Percentiles rank a stretch among this genome's conserved stretches.
Conservation (phyloP, 1,284 basidiomycete species). For the Leccinum griseonigrum region DNA sequence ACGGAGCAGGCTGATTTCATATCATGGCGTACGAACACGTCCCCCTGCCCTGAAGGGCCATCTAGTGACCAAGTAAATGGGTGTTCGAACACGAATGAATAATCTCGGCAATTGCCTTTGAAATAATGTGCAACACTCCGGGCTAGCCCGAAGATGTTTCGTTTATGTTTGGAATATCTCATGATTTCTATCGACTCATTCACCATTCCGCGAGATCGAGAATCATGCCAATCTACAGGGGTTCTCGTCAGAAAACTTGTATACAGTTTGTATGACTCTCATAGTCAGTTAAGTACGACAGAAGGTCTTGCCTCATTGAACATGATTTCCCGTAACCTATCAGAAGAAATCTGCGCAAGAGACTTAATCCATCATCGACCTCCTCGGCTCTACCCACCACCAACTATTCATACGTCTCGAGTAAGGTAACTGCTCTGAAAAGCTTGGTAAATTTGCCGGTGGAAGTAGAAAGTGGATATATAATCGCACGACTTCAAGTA, state of each 20-base stretch:
- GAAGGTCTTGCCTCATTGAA: slow-evolving; percentile 2
- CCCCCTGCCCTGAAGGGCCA: slow-evolving; percentile 6
- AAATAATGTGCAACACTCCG: slow-evolving; percentile 13
- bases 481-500: slow-evolving; percentile 7
- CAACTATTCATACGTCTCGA: slow-evolving; percentile 5
- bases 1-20: slow-evolving; percentile 62
- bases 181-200: neutral
- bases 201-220: neutral
- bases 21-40: slow-evolving; percentile 8
- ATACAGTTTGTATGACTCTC: neutral
- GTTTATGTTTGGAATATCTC: slow-evolving; percentile 5
- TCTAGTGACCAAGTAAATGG: slow-evolving; percentile 16
- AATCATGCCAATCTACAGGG: neutral
- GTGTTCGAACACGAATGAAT: slow-evolving; percentile 22
- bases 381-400: slow-evolving; percentile 28
- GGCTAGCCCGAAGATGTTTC: slow-evolving; percentile 3
- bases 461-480: slow-evolving; percentile 1
- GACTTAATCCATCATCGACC: slow-evolving; percentile 14
- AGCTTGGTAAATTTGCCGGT: slow-evolving; percentile 9
- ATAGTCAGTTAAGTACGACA: neutral
- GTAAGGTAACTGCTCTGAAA: slow-evolving; percentile 18
- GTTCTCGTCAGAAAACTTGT: neutral
- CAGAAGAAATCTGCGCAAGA: slow-evolving; percentile 10
- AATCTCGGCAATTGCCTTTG: slow-evolving; percentile 33
- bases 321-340: slow-evolving; percentile 8